Conservation (phyloP, 169 alveolate species). For the Amoebophrya sp. region DNA sequence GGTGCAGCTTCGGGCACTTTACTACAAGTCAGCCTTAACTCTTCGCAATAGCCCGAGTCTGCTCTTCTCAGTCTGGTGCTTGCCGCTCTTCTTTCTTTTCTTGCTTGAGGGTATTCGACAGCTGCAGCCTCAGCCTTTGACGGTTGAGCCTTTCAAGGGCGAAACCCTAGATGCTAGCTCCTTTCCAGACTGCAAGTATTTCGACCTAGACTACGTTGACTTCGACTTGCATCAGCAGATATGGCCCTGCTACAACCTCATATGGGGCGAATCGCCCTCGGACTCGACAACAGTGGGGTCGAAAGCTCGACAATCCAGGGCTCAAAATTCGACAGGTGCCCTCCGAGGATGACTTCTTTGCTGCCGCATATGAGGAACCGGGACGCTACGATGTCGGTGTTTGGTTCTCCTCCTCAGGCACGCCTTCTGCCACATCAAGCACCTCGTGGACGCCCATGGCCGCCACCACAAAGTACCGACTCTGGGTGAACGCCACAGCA, state of each 20-base stretch:
- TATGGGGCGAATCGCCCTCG: neutral
- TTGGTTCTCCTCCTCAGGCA: too few relatives aligned
- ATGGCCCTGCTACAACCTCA: neutral
- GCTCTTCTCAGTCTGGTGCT: neutral
- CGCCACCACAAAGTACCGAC: slow-evolving; percentile 1
- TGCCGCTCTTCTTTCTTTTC: neutral
- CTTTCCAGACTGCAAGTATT: neutral
- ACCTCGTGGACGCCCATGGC: too few relatives aligned
- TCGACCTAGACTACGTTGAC: neutral
- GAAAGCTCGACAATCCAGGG: neutral
- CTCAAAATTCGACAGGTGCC: neutral
- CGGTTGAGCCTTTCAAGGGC: neutral
- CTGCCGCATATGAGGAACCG: neutral
- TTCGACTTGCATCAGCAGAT: neutral
- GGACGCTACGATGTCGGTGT: neutral
- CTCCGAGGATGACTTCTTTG: neutral
- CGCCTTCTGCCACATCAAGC: too few relatives aligned
- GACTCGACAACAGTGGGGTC: neutral
- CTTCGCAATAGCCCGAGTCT: neutral
- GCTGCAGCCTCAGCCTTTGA: neutral
- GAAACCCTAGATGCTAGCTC: neutral
- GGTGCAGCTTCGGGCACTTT: neutral
- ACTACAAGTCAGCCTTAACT: neutral
- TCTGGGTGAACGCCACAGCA: neutral
- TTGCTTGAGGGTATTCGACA: neutral